phyloP scores from a whole-genome alignment of 805 yeast genomes.

The Ascoidea tarda region DNA sequence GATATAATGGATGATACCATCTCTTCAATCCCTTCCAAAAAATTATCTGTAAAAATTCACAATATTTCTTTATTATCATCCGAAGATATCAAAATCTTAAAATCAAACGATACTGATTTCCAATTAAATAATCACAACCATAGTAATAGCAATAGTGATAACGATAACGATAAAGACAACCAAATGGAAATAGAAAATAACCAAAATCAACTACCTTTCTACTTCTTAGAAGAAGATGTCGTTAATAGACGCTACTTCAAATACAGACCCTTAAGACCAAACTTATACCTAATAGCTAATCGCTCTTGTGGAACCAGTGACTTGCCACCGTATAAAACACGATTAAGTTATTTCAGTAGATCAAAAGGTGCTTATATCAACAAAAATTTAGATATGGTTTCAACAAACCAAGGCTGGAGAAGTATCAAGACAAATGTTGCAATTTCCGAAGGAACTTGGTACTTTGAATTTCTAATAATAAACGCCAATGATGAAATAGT shows the following conservation, averaged over 20 bases:
- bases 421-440: conserved; percentile 63
- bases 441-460: conserved; percentile 66
- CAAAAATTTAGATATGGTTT: conserved; percentile 27
- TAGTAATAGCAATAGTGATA: not conserved
- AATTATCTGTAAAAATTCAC: not conserved
- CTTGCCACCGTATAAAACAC: conserved; percentile 44
- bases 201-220: conserved; percentile 19
- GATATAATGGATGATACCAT: not conserved
- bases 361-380: conserved; percentile 39
- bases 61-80: conserved; percentile 1
- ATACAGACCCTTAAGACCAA: conserved; percentile 67
- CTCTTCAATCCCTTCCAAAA: not conserved
- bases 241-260: conserved; percentile 68
- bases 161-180: not conserved
- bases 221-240: conserved; percentile 62
- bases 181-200: not conserved
- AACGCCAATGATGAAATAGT: conserved; percentile 18
- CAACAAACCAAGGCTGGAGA: conserved; percentile 67
- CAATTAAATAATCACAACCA: not conserved
- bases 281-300: conserved; percentile 38
- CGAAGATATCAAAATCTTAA: conserved; percentile 3
- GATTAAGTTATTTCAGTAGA: conserved; percentile 56
- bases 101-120: conserved; percentile 1
- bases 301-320: conserved; percentile 57
- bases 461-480: conserved; percentile 59